Conservation (phyloP, 495 filamentous ascomycete genomes). For the Hypoxylon cercidicola region DNA sequence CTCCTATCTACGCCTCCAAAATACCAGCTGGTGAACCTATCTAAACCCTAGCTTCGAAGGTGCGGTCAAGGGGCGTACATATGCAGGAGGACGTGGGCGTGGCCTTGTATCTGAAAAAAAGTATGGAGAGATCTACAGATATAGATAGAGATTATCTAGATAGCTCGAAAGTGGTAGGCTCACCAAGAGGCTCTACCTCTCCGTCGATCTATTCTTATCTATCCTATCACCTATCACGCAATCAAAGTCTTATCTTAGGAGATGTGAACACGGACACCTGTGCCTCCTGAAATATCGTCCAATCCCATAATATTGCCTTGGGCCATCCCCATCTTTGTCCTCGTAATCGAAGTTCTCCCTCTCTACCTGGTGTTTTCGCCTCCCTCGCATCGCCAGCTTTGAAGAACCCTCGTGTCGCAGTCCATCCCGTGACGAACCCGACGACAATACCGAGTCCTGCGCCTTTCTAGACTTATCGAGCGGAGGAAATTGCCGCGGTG, state of each 20-base stretch:
- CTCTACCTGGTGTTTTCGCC: slow-evolving; percentile 15
- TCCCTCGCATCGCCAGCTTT: slow-evolving; percentile 1
- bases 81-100: slow-evolving; percentile 19
- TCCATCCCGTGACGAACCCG: not conserved
- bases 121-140: slow-evolving; percentile 8
- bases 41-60: slow-evolving; percentile 13
- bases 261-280: slow-evolving; percentile 32
- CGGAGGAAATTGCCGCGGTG: not conserved
- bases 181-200: slow-evolving; percentile 31
- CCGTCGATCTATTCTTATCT: slow-evolving; percentile 39
- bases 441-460: not conserved
- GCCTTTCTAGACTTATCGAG: not conserved
- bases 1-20: slow-evolving; percentile 3
- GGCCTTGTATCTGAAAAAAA: slow-evolving; percentile 20
- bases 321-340: slow-evolving; percentile 30
- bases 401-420: not conserved
- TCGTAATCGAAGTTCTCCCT: not conserved
- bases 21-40: slow-evolving; percentile 15
- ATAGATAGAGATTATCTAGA: slow-evolving; percentile 28
- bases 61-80: slow-evolving; percentile 11
- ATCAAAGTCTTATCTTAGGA: slow-evolving; percentile 40
- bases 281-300: slow-evolving; percentile 23
- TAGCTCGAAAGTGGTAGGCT: slow-evolving; percentile 31
- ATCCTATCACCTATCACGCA: slow-evolving; percentile 32
- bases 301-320: slow-evolving; percentile 28